Evolutionary conservation across 495 filamentous ascomycete species (phyloP).

Genomic region (Annulohypoxylon nitens): DNA sequence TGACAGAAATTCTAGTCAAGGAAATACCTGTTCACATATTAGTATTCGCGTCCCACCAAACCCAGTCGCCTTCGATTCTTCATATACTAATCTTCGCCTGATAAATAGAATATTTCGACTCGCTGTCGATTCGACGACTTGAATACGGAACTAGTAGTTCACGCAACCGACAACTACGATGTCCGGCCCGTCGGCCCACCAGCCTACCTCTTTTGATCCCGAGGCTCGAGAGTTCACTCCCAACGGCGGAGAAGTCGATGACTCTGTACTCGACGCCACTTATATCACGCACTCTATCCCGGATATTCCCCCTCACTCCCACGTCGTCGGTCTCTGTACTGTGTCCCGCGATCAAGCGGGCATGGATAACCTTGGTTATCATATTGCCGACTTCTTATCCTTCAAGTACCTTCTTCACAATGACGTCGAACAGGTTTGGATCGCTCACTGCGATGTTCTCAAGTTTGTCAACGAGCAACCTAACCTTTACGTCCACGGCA

Average conservation of each 20-base stretch:
- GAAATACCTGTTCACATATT: not conserved
- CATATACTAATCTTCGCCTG: not conserved
- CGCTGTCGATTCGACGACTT: not conserved
- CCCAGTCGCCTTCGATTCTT: not conserved
- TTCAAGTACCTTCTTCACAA: conserved; percentile 53
- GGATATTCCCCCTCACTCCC: conserved; percentile 43
- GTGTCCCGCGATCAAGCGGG: conserved; percentile 46
- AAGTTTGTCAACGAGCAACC: conserved; percentile 28
- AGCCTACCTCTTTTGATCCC: not conserved
- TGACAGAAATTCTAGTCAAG: not conserved
- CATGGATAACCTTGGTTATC: conserved; percentile 53
- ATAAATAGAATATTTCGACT: not conserved
- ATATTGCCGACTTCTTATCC: conserved; percentile 54
- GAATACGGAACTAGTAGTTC: not conserved
- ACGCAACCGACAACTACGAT: not conserved
- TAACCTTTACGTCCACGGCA: conserved; percentile 36
- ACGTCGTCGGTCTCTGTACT: conserved; percentile 54
- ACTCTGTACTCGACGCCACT: conserved; percentile 37
- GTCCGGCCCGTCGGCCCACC: not conserved
- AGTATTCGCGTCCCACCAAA: not conserved
- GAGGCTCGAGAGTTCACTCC: not conserved
- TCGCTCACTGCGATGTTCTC: conserved; percentile 44
- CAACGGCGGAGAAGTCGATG: not conserved
- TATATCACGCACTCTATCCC: conserved; percentile 52
- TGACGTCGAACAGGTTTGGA: conserved; percentile 53